Base-by-base conservation (phyloP, 305 asterid species). In the Salvia sclarea region DNA sequence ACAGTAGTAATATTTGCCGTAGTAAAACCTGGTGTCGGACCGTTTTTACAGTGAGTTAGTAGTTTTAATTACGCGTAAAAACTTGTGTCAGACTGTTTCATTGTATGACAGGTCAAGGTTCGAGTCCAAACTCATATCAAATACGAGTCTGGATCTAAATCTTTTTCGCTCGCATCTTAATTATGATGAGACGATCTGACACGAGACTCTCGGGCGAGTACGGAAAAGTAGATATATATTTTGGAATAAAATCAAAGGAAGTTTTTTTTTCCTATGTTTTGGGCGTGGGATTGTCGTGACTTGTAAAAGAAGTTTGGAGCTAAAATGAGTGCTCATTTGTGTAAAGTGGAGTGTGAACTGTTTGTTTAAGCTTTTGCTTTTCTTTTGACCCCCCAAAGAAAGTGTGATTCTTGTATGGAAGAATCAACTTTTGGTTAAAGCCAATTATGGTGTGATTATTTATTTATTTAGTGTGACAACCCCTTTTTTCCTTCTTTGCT, bases 241-340 rank as follows among this genome's bases (percentile, higher is more conserved):
- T 66, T 54, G 52, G 70, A n/a, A n/a, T n/a, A n/a, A n/a, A n/a
- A n/a, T n/a, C n/a, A n/a, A n/a, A n/a, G n/a, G n/a, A n/a, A n/a
- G n/a, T n/a, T n/a, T n/a, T n/a, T n/a, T n/a, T n/a, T n/a, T n/a
- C n/a, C n/a, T n/a, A 14, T 38, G 0, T 22, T 64, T 66, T 54
- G 52, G 70, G 6, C 52, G 69, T 60, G 54, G 66, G 55, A 54
- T 17, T 52, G 64, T 28, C 38, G 31, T 49, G n/a, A 2, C 5
- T 7, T 67, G 47, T 48, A 25, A 21, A 58, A 48, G 61, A 68
- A n/a, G 31, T 25, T 35, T 43, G 44, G 10, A 53, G 35, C 4
- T 6, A 31, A 8, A 69, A 69, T 44, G 66, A 59, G 66, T 76
- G 80, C 52, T 70, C 61, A 41, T 55, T 61, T 61, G 45, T 68